phyloP scores from a whole-genome alignment of 2,329 filamentous ascomycete genomes.

The Aquanectria penicillioides region DNA sequence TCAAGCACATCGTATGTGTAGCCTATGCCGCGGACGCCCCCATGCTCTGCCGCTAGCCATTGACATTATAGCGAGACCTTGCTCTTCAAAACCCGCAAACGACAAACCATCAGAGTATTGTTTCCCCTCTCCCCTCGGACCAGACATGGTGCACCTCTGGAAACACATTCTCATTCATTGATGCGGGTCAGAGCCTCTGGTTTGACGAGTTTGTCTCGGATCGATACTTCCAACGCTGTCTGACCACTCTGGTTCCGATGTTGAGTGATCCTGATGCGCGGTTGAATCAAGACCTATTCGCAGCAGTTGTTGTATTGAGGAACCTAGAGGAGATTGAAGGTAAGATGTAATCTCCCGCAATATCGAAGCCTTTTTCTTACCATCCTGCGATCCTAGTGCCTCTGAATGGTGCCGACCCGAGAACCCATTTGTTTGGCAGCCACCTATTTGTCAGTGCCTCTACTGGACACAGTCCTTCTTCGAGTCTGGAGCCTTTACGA shows the following conservation, averaged over 20 bases:
- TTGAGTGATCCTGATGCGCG: not conserved
- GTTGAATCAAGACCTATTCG: conserved; percentile 15
- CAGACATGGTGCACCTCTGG: not conserved
- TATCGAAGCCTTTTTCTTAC: not conserved
- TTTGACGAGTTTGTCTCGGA: conserved; percentile 19
- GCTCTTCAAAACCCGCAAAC: not conserved
- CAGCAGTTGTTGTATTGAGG: conserved; percentile 17
- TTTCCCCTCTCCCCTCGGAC: conserved; percentile 3
- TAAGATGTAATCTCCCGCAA: not conserved
- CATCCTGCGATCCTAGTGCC: not conserved
- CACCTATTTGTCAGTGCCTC: conserved; percentile 16
- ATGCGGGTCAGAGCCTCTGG: not conserved
- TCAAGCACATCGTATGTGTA: not conserved
- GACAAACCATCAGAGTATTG: conserved; percentile 5
- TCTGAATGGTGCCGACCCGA: conserved; percentile 13
- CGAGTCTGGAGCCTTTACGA: not conserved
- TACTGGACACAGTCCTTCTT: not conserved
- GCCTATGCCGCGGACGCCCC: too few relatives aligned
- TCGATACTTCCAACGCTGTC: conserved; percentile 15
- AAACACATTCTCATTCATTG: not conserved
- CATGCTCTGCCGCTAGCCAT: too few relatives aligned
- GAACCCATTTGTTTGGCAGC: conserved; percentile 16
- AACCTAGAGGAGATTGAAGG: conserved; percentile 23
- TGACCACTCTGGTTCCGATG: conserved; percentile 11
- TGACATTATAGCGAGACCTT: not conserved